These are phyloP conservation scores for Magnaporthales sp. DNA, from an alignment of 2,329 filamentous ascomycete species.

Conservation along the genomic window DNA sequence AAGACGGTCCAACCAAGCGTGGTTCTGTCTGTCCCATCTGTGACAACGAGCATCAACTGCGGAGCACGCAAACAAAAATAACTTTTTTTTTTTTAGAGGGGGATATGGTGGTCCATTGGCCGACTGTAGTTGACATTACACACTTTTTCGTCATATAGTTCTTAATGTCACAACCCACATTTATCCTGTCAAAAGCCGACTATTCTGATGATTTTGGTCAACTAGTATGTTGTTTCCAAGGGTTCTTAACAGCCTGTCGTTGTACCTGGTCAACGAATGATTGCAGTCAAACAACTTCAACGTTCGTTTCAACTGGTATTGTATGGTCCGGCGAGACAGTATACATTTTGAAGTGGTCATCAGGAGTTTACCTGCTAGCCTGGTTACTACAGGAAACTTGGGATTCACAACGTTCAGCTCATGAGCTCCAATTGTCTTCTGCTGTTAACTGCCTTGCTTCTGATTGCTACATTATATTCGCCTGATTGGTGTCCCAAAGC, in stretches of 20 bases:
- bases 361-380: neutral
- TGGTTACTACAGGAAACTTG: neutral
- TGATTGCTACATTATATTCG: neutral
- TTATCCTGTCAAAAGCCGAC: conserved; percentile 6
- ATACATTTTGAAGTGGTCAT: neutral
- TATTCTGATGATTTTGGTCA: neutral
- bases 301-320: neutral
- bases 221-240: neutral
- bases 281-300: neutral
- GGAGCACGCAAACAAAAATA: conserved; percentile 6
- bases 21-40: neutral
- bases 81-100: conserved; percentile 9
- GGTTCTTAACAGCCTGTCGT: no score
- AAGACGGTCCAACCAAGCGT: neutral
- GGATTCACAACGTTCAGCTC: neutral
- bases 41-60: neutral
- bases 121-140: conserved; percentile 8
- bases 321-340: neutral
- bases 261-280: no score
- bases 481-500: neutral
- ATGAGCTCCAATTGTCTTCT: neutral
- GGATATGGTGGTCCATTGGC: conserved; percentile 9
- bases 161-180: conserved; percentile 14
- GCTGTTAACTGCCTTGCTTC: neutral
- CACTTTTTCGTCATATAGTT: conserved; percentile 6